A percentile compares a stretch with the other conserved stretches of the same genome.
Evolutionary conservation across 2,329 filamentous ascomycete species (phyloP).

Genomic region (Neofusicoccum cordaticola): DNA sequence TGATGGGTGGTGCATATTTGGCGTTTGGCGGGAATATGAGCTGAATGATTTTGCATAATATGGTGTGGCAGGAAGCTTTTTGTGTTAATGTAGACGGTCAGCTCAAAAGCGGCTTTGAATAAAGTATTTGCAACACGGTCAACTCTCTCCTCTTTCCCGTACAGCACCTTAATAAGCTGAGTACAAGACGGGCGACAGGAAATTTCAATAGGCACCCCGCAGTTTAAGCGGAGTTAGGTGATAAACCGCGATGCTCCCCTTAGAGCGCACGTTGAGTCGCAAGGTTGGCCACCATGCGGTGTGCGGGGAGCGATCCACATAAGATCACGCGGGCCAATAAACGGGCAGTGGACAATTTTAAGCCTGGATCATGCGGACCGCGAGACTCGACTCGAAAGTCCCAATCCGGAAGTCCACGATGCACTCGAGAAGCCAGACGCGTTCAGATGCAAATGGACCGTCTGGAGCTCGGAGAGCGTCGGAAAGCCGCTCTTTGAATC

Average conservation of each 20-base stretch:
- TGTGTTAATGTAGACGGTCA: background rate
- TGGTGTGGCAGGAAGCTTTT: background rate
- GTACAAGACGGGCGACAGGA: background rate
- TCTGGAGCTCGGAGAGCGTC: background rate
- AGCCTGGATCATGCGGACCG: background rate
- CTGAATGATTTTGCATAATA: background rate
- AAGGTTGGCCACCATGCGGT: background rate
- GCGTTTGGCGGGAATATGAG: background rate
- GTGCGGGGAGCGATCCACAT: background rate
- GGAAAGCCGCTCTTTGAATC: background rate
- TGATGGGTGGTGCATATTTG: background rate
- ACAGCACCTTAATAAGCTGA: background rate
- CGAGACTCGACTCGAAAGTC: background rate
- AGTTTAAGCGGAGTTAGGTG: background rate
- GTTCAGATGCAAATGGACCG: background rate
- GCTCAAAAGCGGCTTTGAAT: background rate
- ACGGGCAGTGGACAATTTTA: background rate
- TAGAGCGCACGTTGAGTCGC: background rate
- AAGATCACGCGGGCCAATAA: background rate
- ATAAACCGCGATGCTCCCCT: background rate
- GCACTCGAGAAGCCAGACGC: background rate
- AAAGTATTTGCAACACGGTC: constrained; percentile 9
- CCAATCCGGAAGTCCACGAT: background rate
- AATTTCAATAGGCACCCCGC: background rate
- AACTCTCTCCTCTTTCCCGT: background rate